phyloP scores from a whole-genome alignment of 2,329 filamentous ascomycete species.

The Colletotrichum higginsianum region DNA sequence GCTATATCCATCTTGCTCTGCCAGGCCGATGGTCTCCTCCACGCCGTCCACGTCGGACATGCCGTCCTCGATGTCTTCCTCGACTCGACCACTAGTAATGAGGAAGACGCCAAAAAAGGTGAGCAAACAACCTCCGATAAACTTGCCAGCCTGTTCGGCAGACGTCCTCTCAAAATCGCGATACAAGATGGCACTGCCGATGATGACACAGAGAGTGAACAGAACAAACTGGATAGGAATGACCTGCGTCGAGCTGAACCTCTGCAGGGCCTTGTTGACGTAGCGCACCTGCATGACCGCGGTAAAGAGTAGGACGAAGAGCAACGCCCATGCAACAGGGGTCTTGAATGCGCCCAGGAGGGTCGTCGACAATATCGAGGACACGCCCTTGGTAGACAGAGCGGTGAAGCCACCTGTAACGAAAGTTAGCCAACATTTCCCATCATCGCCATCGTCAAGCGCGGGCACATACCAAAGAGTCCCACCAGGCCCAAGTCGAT shows the following conservation, averaged over 20 bases:
- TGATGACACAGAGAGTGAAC: constrained; percentile 95
- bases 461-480: constrained; percentile 79
- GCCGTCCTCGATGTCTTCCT: constrained; percentile 70
- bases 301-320: constrained; percentile 83
- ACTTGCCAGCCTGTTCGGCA: constrained; percentile 81
- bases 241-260: constrained; percentile 97
- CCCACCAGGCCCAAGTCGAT: constrained; percentile 95
- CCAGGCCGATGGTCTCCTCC: constrained; percentile 75
- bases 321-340: constrained; percentile 90
- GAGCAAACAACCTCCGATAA: constrained; percentile 89
- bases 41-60: constrained; percentile 71
- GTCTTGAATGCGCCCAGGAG: constrained; percentile 91
- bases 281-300: constrained; percentile 98
- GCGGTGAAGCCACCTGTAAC: constrained; percentile 90
- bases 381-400: constrained; percentile 94
- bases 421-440: constrained; percentile 18
- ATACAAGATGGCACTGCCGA: constrained; percentile 93
- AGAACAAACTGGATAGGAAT: constrained; percentile 98
- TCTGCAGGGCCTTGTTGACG: constrained; percentile 88
- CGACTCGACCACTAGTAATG: constrained; percentile 86
- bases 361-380: constrained; percentile 92
- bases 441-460: constrained; percentile 1
- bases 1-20: constrained; percentile 61
- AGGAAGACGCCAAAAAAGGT: constrained; percentile 98
- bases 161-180: constrained; percentile 93